Conservation (phyloP, 306 rosid genomes). For the Medicago lupulina region DNA sequence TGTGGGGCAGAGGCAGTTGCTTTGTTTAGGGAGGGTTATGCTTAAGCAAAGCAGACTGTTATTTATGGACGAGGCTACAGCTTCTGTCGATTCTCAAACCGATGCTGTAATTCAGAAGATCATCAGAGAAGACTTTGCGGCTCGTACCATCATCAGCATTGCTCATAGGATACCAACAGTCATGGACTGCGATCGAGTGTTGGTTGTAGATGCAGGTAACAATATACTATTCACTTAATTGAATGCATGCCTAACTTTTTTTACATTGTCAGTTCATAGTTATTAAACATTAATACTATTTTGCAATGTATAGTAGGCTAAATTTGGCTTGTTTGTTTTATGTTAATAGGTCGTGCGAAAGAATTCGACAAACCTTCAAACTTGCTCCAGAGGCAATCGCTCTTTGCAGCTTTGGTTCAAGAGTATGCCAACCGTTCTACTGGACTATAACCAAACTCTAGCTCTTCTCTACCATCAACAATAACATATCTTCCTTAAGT, state of each 20-base stretch:
- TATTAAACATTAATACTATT: background rate
- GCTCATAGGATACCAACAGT: constrained; percentile 98
- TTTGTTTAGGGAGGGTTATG: constrained; percentile 92
- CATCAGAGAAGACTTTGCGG: constrained; percentile 84
- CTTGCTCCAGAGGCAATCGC: constrained; percentile 76
- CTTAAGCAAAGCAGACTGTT: constrained; percentile 81
- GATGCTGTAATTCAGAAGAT: constrained; percentile 88
- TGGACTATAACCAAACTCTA: constrained; percentile 54
- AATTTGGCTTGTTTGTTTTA: background rate
- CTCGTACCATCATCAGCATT: constrained; percentile 91
- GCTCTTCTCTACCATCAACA: constrained; percentile 16
- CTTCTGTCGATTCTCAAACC: constrained; percentile 96
- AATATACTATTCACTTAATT: background rate
- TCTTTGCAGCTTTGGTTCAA: constrained; percentile 84
- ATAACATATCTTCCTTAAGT: background rate
- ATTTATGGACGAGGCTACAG: constrained; percentile 98
- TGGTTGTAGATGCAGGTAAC: constrained; percentile 86
- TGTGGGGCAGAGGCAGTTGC: constrained; percentile 96
- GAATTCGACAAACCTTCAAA: constrained; percentile 84
- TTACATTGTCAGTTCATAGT: background rate
- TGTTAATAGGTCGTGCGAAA: constrained; percentile 65
- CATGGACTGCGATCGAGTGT: constrained; percentile 87
- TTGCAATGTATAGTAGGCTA: background rate
- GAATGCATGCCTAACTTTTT: background rate
- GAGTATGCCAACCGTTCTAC: constrained; percentile 87